Base-by-base conservation (phyloP, 345 rosid genomes). In the Citrus australasica region DNA sequence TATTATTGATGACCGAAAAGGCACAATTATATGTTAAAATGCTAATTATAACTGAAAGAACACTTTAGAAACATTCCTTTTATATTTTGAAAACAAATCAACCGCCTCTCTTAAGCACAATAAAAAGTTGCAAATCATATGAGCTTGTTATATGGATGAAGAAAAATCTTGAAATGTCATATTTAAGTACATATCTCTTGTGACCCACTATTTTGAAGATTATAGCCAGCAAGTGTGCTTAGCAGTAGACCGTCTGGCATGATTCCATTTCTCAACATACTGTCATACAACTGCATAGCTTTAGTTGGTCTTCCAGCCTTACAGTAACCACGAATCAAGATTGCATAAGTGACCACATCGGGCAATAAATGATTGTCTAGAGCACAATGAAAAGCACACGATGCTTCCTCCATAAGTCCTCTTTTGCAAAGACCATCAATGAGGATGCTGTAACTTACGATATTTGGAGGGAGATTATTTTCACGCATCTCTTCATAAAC, bases 251-350 rank as follows among this genome's bases (percentile, higher is more conserved):
- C 75, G 79, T 87, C 89, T 7, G 90, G 89, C 80, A 59, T 71
- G 73, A 86, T 78, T 33, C 89, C 78, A 40, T 74, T 79, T 75
- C 78, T 82, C 14, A 86, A 53, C 89, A 89, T 89, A 1, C 38
- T 69, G 16, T 82, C 82, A 74, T 73, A 89, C 81, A 83, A 82
- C 63, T 79, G 60, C 69, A 70, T 74, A 70, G 88, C 92, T 78
- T 89, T 89, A n/a, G 6, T 76, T 9, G 84, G 75, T 77, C 70
- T 89, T 48, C 89, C 86, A 66, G 79, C 84, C 51, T 87, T 86
- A 82, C 92, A 87, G 69, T 33, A 89, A 27, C 88, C 88, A 78
- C 86, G 85, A 56, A 89, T 87, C 55, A 89, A 73, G 82, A 89
- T 86, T 0, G 79, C 25, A 76, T 84, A 84, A 60, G 87, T 86